Conservation (phyloP, 176 grass and related monocot species). For the Panicum miliaceum region DNA sequence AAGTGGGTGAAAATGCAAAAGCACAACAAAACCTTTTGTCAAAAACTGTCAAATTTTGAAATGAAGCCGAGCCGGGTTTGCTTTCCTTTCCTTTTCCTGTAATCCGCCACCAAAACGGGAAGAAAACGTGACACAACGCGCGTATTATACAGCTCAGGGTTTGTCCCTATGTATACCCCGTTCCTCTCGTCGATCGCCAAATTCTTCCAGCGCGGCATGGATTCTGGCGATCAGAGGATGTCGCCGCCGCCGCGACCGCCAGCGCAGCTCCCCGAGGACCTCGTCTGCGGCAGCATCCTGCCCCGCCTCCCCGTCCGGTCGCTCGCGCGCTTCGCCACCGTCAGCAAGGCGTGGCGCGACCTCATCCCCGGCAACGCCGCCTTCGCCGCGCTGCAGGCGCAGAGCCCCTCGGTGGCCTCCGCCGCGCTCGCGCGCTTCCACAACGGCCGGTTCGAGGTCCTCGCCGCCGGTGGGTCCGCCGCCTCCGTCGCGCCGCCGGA, state of each 20-base stretch:
- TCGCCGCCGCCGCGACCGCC: not conserved
- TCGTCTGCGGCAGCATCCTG: slow-evolving; percentile 18
- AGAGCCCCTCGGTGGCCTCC: slow-evolving; percentile 2
- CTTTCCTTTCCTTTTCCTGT: no score
- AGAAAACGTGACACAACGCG: no score
- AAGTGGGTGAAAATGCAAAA: no score
- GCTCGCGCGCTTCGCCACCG: slow-evolving; percentile 11
- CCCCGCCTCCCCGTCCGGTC: slow-evolving; percentile 9
- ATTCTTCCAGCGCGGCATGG: not conserved
- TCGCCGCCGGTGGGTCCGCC: not conserved
- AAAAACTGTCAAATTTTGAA: no score
- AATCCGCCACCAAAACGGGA: no score
- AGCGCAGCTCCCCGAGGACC: not conserved
- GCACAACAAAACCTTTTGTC: no score
- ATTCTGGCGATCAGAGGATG: not conserved
- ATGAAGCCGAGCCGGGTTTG: no score
- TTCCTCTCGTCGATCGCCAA: not conserved
- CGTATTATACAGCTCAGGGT: not conserved
- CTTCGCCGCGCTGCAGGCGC: slow-evolving; percentile 31
- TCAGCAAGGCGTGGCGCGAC: slow-evolving; percentile 32
- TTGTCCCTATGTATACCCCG: not conserved
- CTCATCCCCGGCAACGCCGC: slow-evolving; percentile 5
- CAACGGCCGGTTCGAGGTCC: not conserved
- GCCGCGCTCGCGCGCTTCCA: slow-evolving; percentile 12
- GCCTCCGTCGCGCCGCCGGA: not conserved